Base-by-base conservation (phyloP, 495 filamentous ascomycete species). In the Clavariopsis aquatica region DNA sequence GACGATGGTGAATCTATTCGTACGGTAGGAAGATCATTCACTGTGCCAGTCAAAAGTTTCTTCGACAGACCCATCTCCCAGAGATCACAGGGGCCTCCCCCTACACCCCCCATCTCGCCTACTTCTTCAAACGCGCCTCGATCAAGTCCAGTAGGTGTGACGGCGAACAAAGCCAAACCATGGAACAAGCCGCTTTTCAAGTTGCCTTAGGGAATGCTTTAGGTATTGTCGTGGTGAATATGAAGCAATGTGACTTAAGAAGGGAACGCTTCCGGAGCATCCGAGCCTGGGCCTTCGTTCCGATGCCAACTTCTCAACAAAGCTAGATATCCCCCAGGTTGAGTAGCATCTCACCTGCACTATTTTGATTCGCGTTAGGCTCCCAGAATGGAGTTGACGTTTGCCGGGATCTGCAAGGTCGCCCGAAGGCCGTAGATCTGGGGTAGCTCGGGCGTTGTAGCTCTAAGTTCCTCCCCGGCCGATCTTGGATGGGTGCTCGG, bases 131-230 rank as follows among this genome's bases (percentile, higher is more conserved):
- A 51, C 29, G 34, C 59, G 6, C 59, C 59, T 17, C 59, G 49
- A 24, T 28, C 54, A 3, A 65, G 62, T 22, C 36, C 62, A 7
- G 58, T 45, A 17, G 47, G 46, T 29, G 34, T 22, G 12, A 61
- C 56, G 1, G 19, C 17, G 51, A 47, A 55, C 27, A 67, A 62
- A 34, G 15, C 49, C 46, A 52, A 49, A 41, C 65, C 60, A 10
- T 68, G 65, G 65, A 64, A 38, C 55, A 68, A 64, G 26, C 65
- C 65, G 13, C 57, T 63, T 26, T 19, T 68, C n/a, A 38, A 57
- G 24, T 23, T 68, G 23, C 65, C 65, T 12, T 31, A 55, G 41
- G 46, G 49, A 61, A 38, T 12, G 4, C 5, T 23, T 5, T 23
- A 26, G 29, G 20, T 28, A 22, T 45, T 17, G 17, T 22, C 17